Percentiles rank a stretch among this genome's conserved stretches.
phyloP scores from a whole-genome alignment of 345 rosid genomes.

The Euphorbia tirucalli region DNA sequence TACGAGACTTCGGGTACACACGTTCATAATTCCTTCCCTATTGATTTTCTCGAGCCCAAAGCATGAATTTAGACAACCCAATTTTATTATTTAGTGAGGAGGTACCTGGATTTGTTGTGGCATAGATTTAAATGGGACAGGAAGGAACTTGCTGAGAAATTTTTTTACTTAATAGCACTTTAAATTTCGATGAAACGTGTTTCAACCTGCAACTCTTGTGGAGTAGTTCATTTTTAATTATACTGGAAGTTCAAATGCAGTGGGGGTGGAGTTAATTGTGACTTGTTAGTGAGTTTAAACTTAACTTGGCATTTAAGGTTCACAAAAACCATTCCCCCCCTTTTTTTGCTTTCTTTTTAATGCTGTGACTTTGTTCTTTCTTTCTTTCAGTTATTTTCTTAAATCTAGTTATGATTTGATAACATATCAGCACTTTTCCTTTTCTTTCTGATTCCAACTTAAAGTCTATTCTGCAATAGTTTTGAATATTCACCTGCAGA shows the following conservation, averaged over 20 bases:
- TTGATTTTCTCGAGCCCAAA: not conserved
- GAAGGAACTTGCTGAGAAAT: slow-evolving; percentile 19
- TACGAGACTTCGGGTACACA: slow-evolving; percentile 12
- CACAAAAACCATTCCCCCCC: not conserved
- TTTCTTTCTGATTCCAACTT: not conserved
- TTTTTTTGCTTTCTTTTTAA: not conserved
- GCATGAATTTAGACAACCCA: too few species aligned
- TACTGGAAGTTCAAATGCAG: not conserved
- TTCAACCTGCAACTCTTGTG: not conserved
- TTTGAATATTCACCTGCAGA: not conserved
- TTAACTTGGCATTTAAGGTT: not conserved
- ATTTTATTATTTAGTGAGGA: not conserved
- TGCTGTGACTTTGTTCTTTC: not conserved
- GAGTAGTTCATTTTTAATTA: not conserved
- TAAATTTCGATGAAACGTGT: slow-evolving; percentile 13
- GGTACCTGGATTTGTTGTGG: not conserved
- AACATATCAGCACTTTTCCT: not conserved
- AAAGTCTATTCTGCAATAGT: not conserved
- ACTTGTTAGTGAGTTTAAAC: slow-evolving; percentile 7
- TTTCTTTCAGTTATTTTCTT: not conserved
- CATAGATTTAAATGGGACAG: not conserved
- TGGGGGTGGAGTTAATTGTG: too few species aligned
- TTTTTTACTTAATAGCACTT: slow-evolving; percentile 8
- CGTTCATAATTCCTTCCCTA: not conserved
- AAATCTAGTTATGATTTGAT: not conserved